phyloP scores from a whole-genome alignment of 2,329 filamentous ascomycete species.

The Fusarium concolor region DNA sequence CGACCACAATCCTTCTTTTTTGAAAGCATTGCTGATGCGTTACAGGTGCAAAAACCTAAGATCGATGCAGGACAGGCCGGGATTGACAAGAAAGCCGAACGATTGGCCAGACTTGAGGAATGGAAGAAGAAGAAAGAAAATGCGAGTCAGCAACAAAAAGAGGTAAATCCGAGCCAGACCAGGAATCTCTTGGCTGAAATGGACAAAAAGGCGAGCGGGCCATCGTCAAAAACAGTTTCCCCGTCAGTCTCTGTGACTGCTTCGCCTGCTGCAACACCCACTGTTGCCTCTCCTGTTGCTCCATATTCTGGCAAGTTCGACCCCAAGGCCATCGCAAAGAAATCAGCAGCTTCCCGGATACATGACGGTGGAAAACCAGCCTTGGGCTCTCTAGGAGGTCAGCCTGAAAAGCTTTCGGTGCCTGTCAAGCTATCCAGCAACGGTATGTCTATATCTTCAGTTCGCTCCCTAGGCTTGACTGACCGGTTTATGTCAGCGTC shows the following conservation, averaged over 20 bases:
- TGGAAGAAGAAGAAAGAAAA: conserved; percentile 93
- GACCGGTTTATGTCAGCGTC: conserved; percentile 54
- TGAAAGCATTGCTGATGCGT: conserved; percentile 41
- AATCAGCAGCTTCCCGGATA: conserved; percentile 71
- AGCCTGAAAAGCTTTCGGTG: conserved; percentile 51
- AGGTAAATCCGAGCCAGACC: conserved; percentile 72
- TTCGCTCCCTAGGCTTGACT: conserved; percentile 25
- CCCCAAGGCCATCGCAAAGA: conserved; percentile 87
- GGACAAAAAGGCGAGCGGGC: conserved; percentile 73
- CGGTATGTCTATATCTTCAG: conserved; percentile 49
- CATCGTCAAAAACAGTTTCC: conserved; percentile 59
- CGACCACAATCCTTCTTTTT: conserved; percentile 47
- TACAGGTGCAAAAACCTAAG: conserved; percentile 63
- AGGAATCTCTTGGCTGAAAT: conserved; percentile 78
- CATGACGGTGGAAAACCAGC: conserved; percentile 62
- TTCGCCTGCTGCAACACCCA: conserved; percentile 61
- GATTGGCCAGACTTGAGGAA: conserved; percentile 83
- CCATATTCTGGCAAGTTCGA: conserved; percentile 85
- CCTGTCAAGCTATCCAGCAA: conserved; percentile 50
- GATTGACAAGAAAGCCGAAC: conserved; percentile 80
- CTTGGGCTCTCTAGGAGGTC: conserved; percentile 60
- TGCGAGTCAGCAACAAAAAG: conserved; percentile 77
- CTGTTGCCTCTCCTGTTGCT: conserved; percentile 62
- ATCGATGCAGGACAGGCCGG: conserved; percentile 68
- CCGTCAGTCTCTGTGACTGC: conserved; percentile 63